phyloP scores from a whole-genome alignment of 2,329 filamentous ascomycete species.

The Colletotrichum camelliae region DNA sequence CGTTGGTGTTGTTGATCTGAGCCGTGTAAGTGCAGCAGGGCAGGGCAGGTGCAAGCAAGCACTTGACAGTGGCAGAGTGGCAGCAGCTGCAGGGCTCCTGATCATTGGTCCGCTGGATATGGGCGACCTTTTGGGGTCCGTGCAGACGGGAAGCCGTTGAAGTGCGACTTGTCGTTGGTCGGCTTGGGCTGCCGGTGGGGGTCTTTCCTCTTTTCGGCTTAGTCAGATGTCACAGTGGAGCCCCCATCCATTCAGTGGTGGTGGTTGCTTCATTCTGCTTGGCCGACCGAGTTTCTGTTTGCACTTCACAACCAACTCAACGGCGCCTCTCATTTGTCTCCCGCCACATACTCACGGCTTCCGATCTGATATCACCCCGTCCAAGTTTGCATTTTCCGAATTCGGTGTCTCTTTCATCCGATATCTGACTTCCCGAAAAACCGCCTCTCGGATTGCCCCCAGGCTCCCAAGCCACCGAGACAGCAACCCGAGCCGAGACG shows the following conservation, averaged over 20 bases:
- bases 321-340: not conserved
- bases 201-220: not conserved
- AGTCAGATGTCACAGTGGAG: not conserved
- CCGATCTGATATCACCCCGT: not conserved
- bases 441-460: not conserved
- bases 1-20: not conserved
- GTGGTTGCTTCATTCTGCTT: not conserved
- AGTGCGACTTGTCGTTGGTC: not conserved
- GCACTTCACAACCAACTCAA: not conserved
- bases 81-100: not conserved
- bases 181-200: not conserved
- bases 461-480: not conserved
- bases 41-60: too few relatives aligned
- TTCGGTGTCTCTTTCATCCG: not conserved
- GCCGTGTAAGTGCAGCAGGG: not conserved
- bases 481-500: constrained; percentile 2
- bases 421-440: not conserved
- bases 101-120: not conserved
- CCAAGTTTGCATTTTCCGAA: not conserved
- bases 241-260: not conserved
- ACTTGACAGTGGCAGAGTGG: not conserved
- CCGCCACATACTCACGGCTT: not conserved
- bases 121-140: not conserved
- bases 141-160: not conserved
- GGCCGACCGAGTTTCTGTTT: constrained; percentile 10